phyloP scores from a whole-genome alignment of 106 monocot species.

The Chionographis japonica region DNA sequence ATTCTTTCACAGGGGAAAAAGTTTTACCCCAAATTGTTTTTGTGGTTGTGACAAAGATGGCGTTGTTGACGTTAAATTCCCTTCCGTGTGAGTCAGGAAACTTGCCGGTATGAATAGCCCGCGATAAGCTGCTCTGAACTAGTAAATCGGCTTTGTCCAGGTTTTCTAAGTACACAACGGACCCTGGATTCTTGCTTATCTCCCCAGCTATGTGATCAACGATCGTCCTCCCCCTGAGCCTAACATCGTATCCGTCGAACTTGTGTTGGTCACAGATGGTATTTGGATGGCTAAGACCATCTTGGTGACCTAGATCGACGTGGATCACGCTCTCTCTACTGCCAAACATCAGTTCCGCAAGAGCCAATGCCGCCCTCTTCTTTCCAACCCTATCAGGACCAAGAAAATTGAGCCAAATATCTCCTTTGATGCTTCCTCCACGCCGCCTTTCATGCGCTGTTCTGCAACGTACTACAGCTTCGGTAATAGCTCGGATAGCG shows the following conservation, averaged over 20 bases:
- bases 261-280: conserved; percentile 21
- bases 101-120: conserved; percentile 57
- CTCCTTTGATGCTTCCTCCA: conserved; percentile 35
- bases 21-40: conserved; percentile 7
- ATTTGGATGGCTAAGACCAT: conserved; percentile 2
- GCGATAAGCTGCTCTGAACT: conserved; percentile 51
- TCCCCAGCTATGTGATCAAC: conserved; percentile 66
- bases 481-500: conserved; percentile 48
- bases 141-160: conserved; percentile 71
- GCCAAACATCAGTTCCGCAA: conserved; percentile 68
- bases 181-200: conserved; percentile 53
- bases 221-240: conserved; percentile 58
- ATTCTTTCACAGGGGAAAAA: conserved; percentile 13
- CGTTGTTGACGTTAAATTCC: conserved; percentile 44
- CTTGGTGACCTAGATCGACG: conserved; percentile 52
- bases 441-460: conserved; percentile 29
- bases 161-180: conserved; percentile 81
- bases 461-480: conserved; percentile 38
- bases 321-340: conserved; percentile 52
- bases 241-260: conserved; percentile 6
- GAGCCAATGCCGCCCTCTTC: conserved; percentile 50
- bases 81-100: conserved; percentile 60
- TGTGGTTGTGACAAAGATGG: conserved; percentile 54
- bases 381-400: conserved; percentile 74
- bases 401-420: conserved; percentile 71